Evolutionary conservation across 1,139 yeast species (phyloP).

Genomic region (Yamadazyma sp.): DNA sequence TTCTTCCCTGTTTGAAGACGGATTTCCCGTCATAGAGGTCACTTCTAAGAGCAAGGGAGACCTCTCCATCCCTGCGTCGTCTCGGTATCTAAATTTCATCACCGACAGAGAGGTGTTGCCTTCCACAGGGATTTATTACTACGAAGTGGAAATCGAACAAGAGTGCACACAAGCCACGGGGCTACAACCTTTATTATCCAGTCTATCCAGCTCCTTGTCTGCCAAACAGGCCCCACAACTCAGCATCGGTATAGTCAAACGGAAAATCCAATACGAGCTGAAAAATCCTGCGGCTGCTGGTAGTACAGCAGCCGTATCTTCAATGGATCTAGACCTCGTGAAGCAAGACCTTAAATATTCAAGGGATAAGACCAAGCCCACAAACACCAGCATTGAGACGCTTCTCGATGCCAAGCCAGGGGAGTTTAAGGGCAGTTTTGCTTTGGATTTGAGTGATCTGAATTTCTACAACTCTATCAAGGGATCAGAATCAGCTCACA

Average conservation of each 20-base stretch:
- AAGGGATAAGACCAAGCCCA: slow-evolving; percentile 17
- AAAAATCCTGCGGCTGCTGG: slow-evolving; percentile 13
- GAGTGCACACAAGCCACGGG: slow-evolving; percentile 30
- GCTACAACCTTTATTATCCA: slow-evolving; percentile 32
- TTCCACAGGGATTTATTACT: slow-evolving; percentile 36
- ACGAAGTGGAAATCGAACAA: slow-evolving; percentile 38
- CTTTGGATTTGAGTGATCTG: slow-evolving; percentile 44
- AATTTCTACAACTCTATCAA: slow-evolving; percentile 41
- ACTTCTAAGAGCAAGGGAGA: slow-evolving; percentile 2
- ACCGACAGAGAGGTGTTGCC: slow-evolving; percentile 34
- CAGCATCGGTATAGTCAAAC: slow-evolving; percentile 38
- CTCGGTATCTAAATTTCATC: slow-evolving; percentile 33
- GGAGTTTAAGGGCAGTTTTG: slow-evolving; percentile 42
- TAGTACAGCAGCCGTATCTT: slow-evolving; percentile 3
- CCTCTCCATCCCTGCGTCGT: background rate
- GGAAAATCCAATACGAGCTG: slow-evolving; percentile 23
- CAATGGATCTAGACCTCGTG: slow-evolving; percentile 30
- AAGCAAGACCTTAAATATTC: slow-evolving; percentile 26
- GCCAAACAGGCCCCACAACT: slow-evolving; percentile 34
- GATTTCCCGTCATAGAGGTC: slow-evolving; percentile 31
- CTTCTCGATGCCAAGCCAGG: slow-evolving; percentile 36
- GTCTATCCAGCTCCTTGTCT: slow-evolving; percentile 36
- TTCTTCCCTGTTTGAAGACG: slow-evolving; percentile 24
- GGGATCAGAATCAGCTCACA: slow-evolving; percentile 26
- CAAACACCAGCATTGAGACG: slow-evolving; percentile 20